Evolutionary conservation across 805 yeast genomes (phyloP).

Genomic region (Yarrowia osloensis): DNA sequence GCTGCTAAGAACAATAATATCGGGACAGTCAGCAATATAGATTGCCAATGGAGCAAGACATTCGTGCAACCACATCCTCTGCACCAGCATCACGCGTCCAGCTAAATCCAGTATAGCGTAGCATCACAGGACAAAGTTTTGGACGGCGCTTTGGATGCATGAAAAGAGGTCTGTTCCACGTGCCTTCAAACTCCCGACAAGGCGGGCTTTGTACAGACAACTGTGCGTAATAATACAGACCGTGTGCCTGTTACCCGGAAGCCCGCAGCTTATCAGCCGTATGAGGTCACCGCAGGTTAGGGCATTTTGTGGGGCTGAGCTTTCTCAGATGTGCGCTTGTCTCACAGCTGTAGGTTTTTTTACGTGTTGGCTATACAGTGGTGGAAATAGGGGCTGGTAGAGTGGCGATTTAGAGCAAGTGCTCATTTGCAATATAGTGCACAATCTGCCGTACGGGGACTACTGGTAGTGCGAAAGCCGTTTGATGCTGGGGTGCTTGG

Average conservation of each 20-base stretch:
- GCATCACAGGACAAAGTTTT: not conserved
- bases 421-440: not conserved
- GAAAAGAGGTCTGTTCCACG: conserved; percentile 1
- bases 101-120: too few species aligned
- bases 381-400: not conserved
- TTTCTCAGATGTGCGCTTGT: not conserved
- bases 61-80: not conserved
- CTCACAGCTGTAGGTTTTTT: not conserved
- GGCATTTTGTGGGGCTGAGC: conserved; percentile 22
- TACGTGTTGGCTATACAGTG: not conserved
- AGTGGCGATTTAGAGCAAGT: not conserved
- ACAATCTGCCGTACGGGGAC: not conserved
- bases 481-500: not conserved
- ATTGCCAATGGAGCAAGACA: not conserved
- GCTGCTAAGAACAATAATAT: not conserved
- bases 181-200: not conserved
- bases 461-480: not conserved
- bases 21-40: not conserved
- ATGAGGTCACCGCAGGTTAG: not conserved
- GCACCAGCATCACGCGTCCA: not conserved
- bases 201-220: too few species aligned
- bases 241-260: conserved; percentile 1
- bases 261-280: conserved; percentile 7
- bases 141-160: not conserved
- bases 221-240: not conserved